Percentiles rank a stretch among this genome's conserved stretches.
Evolutionary conservation across 23 red algal genomes (phyloP).

Genomic region (Gracilaria gracilis): DNA sequence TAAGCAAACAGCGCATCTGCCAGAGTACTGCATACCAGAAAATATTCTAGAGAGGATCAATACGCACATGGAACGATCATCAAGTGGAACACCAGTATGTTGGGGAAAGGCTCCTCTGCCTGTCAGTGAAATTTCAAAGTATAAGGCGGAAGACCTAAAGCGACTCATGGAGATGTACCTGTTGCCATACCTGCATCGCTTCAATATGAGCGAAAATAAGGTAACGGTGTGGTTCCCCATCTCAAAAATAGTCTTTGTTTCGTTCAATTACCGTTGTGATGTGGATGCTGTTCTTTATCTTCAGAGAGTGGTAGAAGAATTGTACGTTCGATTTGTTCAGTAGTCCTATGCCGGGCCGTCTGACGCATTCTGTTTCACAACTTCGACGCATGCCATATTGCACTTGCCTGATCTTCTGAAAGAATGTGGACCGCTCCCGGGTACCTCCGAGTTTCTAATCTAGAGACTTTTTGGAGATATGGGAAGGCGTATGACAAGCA

Average conservation of each 20-base stretch:
- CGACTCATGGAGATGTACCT: too few relatives aligned
- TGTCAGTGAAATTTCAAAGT: too few relatives aligned
- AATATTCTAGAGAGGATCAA: too few relatives aligned
- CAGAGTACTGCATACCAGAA: too few relatives aligned
- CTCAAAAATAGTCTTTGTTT: not conserved
- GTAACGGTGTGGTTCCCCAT: not conserved
- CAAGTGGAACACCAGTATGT: too few relatives aligned
- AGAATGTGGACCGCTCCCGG: not conserved
- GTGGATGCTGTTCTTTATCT: not conserved
- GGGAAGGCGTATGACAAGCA: too few relatives aligned
- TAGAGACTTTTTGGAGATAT: slow-evolving; percentile 2
- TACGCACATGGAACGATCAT: too few relatives aligned
- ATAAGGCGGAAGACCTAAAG: too few relatives aligned
- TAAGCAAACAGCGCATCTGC: too few relatives aligned
- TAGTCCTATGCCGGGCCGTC: not conserved
- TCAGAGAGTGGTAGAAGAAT: not conserved
- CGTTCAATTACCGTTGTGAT: not conserved
- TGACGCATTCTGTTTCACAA: not conserved
- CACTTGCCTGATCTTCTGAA: slow-evolving; percentile 8
- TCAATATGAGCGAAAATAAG: too few relatives aligned
- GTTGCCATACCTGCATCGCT: too few relatives aligned
- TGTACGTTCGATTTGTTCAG: not conserved
- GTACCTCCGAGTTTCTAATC: not conserved
- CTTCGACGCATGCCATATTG: not conserved
- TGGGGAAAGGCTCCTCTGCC: too few relatives aligned